These are phyloP conservation scores for Torulaspora globosa DNA, from an alignment of 1,139 yeast species.

Conservation along the genomic window DNA sequence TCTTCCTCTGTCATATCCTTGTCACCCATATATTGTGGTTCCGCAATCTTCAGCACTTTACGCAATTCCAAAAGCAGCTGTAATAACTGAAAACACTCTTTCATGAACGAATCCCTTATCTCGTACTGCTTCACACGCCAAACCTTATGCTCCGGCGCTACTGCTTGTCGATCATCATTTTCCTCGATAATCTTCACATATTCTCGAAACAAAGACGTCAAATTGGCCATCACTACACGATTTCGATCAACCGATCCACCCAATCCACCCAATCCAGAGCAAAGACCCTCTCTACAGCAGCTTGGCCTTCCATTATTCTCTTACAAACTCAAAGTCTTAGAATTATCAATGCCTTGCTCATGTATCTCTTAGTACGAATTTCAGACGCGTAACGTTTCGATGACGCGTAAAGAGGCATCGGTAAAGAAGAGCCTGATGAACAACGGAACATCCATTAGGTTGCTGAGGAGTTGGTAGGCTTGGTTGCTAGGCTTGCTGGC, in stretches of 20 bases:
- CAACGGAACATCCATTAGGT: neutral
- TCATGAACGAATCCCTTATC: constrained; percentile 49
- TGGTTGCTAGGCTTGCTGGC: too few species aligned
- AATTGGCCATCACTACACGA: constrained; percentile 44
- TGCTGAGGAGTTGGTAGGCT: too few species aligned
- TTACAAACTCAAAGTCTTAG: neutral
- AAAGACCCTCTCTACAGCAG: neutral
- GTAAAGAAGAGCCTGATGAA: neutral
- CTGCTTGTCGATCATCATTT: constrained; percentile 16
- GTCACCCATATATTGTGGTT: constrained; percentile 44
- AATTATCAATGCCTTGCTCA: neutral
- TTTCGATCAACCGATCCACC: neutral
- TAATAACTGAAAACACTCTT: constrained; percentile 49
- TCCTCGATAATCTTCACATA: constrained; percentile 45
- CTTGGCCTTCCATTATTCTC: neutral
- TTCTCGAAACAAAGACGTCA: constrained; percentile 50
- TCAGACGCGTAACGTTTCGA: constrained; percentile 1
- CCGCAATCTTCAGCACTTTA: constrained; percentile 42
- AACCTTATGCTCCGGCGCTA: constrained; percentile 32
- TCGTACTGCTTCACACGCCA: constrained; percentile 18
- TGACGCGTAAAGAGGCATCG: constrained; percentile 4
- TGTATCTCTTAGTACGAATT: neutral
- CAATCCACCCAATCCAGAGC: too few species aligned
- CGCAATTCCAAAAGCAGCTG: constrained; percentile 42
- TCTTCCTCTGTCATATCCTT: constrained; percentile 42